Evolutionary conservation across 352 stramenopile species (phyloP).

Genomic region (Globisporangium emineosum): DNA sequence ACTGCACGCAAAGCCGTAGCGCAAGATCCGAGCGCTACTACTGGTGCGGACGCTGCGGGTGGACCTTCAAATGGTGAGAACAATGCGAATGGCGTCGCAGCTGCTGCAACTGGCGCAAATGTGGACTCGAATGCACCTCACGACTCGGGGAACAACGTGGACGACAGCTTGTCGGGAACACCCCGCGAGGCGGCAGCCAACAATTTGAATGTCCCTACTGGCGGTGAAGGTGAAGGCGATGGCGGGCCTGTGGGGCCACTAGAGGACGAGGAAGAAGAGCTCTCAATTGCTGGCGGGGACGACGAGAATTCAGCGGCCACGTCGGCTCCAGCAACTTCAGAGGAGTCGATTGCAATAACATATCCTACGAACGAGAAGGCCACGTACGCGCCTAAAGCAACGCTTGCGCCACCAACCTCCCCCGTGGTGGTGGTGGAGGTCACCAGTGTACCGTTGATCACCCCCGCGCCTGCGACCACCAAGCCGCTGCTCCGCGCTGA

Average conservation of each 20-base stretch:
- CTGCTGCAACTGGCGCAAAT: neutral
- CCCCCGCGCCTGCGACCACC: conserved; percentile 13
- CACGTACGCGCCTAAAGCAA: neutral
- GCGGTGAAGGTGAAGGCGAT: no score
- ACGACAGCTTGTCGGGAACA: neutral
- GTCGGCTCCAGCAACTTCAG: neutral
- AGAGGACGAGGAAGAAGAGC: conserved; percentile 10
- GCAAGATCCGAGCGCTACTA: neutral
- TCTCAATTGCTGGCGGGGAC: conserved; percentile 7
- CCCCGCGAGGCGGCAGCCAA: neutral
- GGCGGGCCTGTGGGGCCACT: neutral
- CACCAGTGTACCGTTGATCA: neutral
- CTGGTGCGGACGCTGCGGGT: neutral
- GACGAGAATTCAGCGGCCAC: neutral
- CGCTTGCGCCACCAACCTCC: neutral
- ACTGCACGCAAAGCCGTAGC: neutral
- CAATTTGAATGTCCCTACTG: neutral
- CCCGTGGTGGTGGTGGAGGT: neutral
- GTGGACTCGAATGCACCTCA: neutral
- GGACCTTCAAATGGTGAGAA: neutral
- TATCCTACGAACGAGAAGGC: neutral
- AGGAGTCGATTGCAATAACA: neutral
- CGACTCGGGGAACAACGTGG: neutral
- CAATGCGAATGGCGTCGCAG: neutral
- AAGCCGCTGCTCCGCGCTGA: conserved; percentile 38